Conservation (phyloP, 192 early-diverging fungal genomes). For the Coemansia sp. region DNA sequence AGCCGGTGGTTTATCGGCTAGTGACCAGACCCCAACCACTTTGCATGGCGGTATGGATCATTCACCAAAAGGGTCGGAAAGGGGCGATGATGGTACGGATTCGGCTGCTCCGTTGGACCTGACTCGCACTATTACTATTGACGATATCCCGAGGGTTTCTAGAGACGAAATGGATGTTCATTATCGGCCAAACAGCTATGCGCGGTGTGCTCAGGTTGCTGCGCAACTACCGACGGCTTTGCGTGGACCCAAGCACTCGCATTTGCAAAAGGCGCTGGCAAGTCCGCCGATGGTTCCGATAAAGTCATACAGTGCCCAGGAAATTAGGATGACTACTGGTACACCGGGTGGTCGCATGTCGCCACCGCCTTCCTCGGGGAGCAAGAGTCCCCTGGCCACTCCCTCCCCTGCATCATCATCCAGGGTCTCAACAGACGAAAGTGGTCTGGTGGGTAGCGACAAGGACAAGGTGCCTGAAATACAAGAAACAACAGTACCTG, state of each 20-base stretch:
- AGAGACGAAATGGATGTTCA: conserved; percentile 51
- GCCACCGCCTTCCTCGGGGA: too few species aligned
- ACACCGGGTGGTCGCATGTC: too few species aligned
- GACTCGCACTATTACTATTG: conserved; percentile 45
- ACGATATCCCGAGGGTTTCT: conserved; percentile 35
- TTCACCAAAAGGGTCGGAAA: conserved; percentile 3
- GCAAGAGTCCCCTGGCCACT: too few species aligned
- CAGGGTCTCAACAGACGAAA: too few species aligned
- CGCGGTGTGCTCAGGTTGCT: conserved; percentile 1
- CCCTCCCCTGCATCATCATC: too few species aligned
- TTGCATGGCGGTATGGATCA: not conserved
- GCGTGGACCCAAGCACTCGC: conserved; percentile 20
- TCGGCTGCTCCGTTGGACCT: conserved; percentile 23
- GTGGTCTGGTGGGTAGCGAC: too few species aligned
- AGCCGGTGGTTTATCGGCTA: not conserved
- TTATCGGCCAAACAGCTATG: conserved; percentile 13
- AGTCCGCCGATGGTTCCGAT: not conserved
- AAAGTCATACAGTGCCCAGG: conserved; percentile 29
- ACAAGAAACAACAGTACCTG: too few species aligned
- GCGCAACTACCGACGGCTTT: conserved; percentile 23
- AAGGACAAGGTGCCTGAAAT: too few species aligned
- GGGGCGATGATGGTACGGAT: not conserved
- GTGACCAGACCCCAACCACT: conserved; percentile 5
- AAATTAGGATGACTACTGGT: too few species aligned
- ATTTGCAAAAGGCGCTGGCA: conserved; percentile 7